phyloP scores from a whole-genome alignment of 2,329 filamentous ascomycete genomes.

The Penicillium sp. region DNA sequence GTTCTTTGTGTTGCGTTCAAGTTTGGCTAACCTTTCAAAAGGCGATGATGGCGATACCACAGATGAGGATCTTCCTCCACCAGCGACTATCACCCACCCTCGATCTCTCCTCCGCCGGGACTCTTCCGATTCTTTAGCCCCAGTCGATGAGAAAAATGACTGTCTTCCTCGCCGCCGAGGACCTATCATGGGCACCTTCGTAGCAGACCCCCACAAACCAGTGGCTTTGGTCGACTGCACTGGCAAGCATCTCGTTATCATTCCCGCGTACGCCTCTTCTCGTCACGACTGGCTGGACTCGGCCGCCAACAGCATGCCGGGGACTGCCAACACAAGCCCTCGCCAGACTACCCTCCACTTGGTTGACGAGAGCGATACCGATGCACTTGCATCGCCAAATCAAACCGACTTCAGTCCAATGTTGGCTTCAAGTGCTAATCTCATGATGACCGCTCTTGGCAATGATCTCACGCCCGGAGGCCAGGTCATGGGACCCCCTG shows the following conservation, averaged over 20 bases:
- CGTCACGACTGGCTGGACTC: constrained; percentile 47
- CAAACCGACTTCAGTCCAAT: constrained; percentile 50
- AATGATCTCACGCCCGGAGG: constrained; percentile 50
- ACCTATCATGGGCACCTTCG: constrained; percentile 48
- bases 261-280: constrained; percentile 46
- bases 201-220: constrained; percentile 47
- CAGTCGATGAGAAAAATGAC: constrained; percentile 37
- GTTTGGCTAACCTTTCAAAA: constrained; percentile 47
- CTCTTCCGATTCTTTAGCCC: constrained; percentile 45
- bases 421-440: constrained; percentile 64
- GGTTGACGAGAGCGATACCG: constrained; percentile 46
- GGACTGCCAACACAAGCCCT: constrained; percentile 45
- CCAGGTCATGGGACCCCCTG: constrained; percentile 67
- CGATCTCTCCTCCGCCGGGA: constrained; percentile 51
- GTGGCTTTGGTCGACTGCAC: constrained; percentile 48
- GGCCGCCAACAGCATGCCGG: constrained; percentile 40
- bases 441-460: constrained; percentile 72
- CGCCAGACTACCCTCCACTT: constrained; percentile 39
- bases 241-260: constrained; percentile 48
- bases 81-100: constrained; percentile 47
- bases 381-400: constrained; percentile 40
- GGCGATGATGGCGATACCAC: constrained; percentile 60
- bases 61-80: constrained; percentile 54
- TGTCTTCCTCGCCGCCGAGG: constrained; percentile 41
- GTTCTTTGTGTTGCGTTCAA: constrained; percentile 23